Conservation (phyloP, 2,329 filamentous ascomycete genomes). For the Huntiella decipiens region DNA sequence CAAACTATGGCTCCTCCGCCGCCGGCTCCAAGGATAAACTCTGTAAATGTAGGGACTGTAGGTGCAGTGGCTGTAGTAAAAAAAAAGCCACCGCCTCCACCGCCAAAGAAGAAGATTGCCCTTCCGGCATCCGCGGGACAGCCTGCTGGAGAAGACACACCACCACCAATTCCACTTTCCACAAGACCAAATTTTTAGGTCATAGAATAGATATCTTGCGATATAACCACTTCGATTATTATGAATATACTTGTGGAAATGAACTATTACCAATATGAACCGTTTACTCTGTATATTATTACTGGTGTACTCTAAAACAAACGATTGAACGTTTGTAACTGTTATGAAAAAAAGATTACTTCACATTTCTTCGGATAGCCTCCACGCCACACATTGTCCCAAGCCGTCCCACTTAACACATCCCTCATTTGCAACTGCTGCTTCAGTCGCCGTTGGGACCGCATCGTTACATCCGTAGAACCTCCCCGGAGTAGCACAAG, state of each 20-base stretch:
- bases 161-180: constrained; percentile 33
- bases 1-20: background rate
- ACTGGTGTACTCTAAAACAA: too few relatives aligned
- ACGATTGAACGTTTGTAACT: too few relatives aligned
- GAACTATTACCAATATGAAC: too few relatives aligned
- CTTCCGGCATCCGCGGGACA: constrained; percentile 9
- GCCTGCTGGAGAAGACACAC: constrained; percentile 15
- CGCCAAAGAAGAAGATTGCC: constrained; percentile 31
- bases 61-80: constrained; percentile 19
- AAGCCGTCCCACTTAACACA: constrained; percentile 24
- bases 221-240: too few relatives aligned
- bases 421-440: constrained; percentile 15
- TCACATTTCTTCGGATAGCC: constrained; percentile 18
- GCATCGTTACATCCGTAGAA: constrained; percentile 31
- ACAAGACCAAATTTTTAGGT: constrained; percentile 24
- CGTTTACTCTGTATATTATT: too few relatives aligned
- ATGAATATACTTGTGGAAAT: too few relatives aligned
- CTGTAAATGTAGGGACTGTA: background rate
- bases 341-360: background rate
- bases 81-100: constrained; percentile 35
- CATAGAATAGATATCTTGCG: too few relatives aligned
- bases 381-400: constrained; percentile 23
- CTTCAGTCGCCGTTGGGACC: constrained; percentile 16
- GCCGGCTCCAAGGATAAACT: background rate
- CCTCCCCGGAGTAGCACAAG: constrained; percentile 27